phyloP scores from a whole-genome alignment of 805 yeast genomes.

The Starmerella cellae region DNA sequence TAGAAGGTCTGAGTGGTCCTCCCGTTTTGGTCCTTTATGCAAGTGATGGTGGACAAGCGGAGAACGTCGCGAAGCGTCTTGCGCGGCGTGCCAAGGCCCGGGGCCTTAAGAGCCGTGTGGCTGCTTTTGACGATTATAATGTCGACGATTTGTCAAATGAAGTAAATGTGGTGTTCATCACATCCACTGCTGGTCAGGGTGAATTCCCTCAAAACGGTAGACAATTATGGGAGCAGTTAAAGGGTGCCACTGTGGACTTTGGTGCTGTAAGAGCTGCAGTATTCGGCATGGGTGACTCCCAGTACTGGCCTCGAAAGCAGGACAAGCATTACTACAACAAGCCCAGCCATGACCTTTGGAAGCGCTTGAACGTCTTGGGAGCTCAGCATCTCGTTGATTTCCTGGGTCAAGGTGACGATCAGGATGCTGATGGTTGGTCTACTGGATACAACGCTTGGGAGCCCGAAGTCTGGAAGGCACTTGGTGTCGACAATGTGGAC shows the following conservation, averaged over 20 bases:
- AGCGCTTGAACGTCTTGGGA: slow-evolving; percentile 54
- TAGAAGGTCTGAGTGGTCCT: slow-evolving; percentile 85
- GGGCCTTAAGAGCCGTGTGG: slow-evolving; percentile 53
- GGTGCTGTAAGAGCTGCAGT: slow-evolving; percentile 44
- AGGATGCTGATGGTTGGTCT: slow-evolving; percentile 88
- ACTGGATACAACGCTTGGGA: slow-evolving; percentile 91
- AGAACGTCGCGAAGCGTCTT: slow-evolving; percentile 63
- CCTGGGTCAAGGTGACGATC: slow-evolving; percentile 89
- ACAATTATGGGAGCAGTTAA: slow-evolving; percentile 58
- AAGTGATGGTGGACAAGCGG: slow-evolving; percentile 86
- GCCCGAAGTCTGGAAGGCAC: slow-evolving; percentile 66
- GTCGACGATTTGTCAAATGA: slow-evolving; percentile 52
- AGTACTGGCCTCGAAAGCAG: slow-evolving; percentile 95
- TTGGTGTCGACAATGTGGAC: slow-evolving; percentile 71
- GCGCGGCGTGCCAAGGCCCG: slow-evolving; percentile 67
- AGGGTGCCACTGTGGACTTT: slow-evolving; percentile 40
- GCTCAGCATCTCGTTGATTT: slow-evolving; percentile 61
- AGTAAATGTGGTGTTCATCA: slow-evolving; percentile 52
- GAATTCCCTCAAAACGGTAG: slow-evolving; percentile 78
- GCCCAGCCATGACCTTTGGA: slow-evolving; percentile 64
- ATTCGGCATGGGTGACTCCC: slow-evolving; percentile 70
- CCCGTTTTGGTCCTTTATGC: slow-evolving; percentile 79
- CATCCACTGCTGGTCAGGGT: slow-evolving; percentile 78
- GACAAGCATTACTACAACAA: slow-evolving; percentile 89
- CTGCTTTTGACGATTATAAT: slow-evolving; percentile 59